Evolutionary conservation across 257 asterid species (phyloP).

Genomic region (Ballota nigra): DNA sequence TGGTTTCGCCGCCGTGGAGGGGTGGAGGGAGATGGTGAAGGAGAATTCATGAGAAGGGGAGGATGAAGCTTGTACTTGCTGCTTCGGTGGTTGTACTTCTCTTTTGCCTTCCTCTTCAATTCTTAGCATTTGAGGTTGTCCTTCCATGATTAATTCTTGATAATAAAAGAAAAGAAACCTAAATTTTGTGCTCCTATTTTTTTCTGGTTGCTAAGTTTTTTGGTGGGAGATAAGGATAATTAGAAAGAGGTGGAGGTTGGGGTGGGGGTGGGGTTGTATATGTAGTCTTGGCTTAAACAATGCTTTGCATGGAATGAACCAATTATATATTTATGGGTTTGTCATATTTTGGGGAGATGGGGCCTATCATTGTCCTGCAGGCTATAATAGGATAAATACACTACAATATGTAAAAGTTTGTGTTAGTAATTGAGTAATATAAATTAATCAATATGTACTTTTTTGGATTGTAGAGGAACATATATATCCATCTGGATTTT

Average conservation of each 20-base stretch:
- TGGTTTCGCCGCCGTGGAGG: slow-evolving; percentile 22
- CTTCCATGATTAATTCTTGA: slow-evolving; percentile 33
- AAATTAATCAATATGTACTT: too few relatives aligned
- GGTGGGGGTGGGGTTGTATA: neutral
- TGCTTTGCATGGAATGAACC: slow-evolving; percentile 26
- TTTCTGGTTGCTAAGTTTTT: neutral
- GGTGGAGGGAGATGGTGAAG: slow-evolving; percentile 76
- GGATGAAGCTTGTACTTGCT: slow-evolving; percentile 47
- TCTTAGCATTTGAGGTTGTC: slow-evolving; percentile 20
- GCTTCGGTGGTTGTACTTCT: slow-evolving; percentile 26
- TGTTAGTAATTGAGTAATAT: too few relatives aligned
- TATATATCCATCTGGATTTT: too few relatives aligned
- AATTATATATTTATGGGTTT: slow-evolving; percentile 18
- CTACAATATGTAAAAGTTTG: too few relatives aligned
- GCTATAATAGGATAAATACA: neutral
- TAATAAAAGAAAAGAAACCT: neutral
- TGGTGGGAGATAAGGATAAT: slow-evolving; percentile 49
- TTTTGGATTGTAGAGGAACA: too few relatives aligned
- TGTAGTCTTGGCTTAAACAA: neutral
- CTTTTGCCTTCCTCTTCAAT: too few relatives aligned
- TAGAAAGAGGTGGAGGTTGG: slow-evolving; percentile 30
- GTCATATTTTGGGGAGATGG: slow-evolving; percentile 16
- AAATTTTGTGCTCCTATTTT: slow-evolving; percentile 6
- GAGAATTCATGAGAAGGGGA: slow-evolving; percentile 94
- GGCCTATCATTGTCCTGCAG: neutral